Evolutionary conservation across 306 rosid species (phyloP).

Genomic region (Vicia faba): DNA sequence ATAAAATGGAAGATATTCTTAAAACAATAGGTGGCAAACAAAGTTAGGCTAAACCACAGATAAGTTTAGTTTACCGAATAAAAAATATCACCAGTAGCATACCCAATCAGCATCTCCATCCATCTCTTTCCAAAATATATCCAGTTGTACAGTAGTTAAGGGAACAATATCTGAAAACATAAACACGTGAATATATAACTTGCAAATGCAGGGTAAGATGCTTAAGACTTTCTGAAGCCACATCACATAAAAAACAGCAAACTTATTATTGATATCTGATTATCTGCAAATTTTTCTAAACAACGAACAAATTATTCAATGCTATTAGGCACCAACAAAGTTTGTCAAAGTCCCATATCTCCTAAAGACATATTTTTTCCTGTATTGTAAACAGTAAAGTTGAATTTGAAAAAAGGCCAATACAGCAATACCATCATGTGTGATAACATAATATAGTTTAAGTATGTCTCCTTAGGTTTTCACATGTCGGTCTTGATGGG

Average conservation of each 20-base stretch:
- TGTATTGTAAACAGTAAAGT: background rate
- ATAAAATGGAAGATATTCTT: constrained; percentile 15
- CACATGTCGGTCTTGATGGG: background rate
- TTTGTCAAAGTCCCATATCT: constrained; percentile 10
- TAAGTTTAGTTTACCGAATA: constrained; percentile 50
- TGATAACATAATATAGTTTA: background rate
- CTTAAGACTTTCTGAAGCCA: constrained; percentile 20
- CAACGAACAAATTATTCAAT: constrained; percentile 13
- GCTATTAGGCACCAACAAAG: constrained; percentile 10
- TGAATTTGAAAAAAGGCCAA: background rate
- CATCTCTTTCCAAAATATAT: constrained; percentile 92
- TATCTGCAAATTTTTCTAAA: constrained; percentile 26
- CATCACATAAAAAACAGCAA: constrained; percentile 13
- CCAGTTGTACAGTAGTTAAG: constrained; percentile 70
- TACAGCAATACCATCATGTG: background rate
- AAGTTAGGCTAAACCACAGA: constrained; percentile 44
- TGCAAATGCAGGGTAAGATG: constrained; percentile 20
- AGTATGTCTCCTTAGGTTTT: background rate
- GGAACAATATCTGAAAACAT: constrained; percentile 75
- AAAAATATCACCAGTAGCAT: constrained; percentile 54
- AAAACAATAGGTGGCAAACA: constrained; percentile 25
- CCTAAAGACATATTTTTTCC: background rate
- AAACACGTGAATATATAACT: constrained; percentile 38
- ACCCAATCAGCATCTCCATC: constrained; percentile 97
- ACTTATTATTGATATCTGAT: constrained; percentile 9